Percentiles rank a stretch among this genome's conserved stretches.
Conservation (phyloP, 2,329 filamentous ascomycete species). For the Fusarium nisikadoi region DNA sequence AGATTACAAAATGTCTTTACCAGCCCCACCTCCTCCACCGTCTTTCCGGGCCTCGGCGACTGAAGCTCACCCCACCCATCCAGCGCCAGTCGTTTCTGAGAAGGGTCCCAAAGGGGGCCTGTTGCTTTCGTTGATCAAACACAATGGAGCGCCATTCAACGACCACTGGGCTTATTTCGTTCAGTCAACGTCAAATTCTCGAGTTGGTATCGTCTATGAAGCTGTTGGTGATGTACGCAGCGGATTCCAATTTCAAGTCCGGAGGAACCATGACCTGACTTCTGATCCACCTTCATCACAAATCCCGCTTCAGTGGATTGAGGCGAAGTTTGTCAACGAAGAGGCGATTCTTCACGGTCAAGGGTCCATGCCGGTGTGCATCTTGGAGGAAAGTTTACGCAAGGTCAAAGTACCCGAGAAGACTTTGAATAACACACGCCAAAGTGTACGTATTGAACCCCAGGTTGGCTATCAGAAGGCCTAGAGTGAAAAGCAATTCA, state of each 20-base stretch:
- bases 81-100: background rate
- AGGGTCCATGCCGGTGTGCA: fast-evolving
- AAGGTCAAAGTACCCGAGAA: background rate
- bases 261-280: background rate
- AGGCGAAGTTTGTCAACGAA: fast-evolving
- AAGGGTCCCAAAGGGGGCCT: fast-evolving
- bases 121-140: background rate
- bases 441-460: background rate
- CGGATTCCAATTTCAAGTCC: background rate
- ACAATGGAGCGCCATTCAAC: background rate
- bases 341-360: fast-evolving
- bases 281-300: background rate
- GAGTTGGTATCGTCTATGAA: background rate
- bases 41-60: fast-evolving
- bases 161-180: conserved; percentile 10
- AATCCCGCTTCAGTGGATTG: background rate
- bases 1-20: too few relatives aligned
- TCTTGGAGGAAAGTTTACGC: background rate
- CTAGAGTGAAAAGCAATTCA: fast-evolving
- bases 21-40: background rate
- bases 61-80: fast-evolving
- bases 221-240: background rate
- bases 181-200: fast-evolving
- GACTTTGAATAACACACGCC: background rate
- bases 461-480: fast-evolving